A percentile compares a stretch with the other conserved stretches of the same genome.
Conservation (phyloP, 2,329 filamentous ascomycete species). For the Penicillium occitanis region DNA sequence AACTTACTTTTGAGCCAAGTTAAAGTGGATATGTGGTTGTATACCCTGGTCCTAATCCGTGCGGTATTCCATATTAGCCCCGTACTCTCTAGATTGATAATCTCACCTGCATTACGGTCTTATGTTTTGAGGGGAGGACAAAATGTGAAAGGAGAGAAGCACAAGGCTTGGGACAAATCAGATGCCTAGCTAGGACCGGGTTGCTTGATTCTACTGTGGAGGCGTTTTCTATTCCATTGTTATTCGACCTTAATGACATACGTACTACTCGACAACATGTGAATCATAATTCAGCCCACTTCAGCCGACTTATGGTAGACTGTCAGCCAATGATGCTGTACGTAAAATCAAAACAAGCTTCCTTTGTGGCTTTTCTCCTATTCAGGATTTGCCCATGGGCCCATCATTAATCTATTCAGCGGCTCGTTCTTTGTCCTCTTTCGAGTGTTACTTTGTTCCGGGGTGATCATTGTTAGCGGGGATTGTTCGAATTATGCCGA, state of each 20-base stretch:
- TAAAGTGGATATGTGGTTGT: neutral
- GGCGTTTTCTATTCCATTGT: neutral
- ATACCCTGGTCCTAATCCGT: neutral
- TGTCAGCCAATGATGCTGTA: constrained; percentile 11
- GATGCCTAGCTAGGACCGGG: neutral
- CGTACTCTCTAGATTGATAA: neutral
- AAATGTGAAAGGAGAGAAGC: neutral
- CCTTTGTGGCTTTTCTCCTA: constrained; percentile 9
- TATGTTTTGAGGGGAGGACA: neutral
- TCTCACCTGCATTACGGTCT: neutral
- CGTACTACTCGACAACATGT: neutral
- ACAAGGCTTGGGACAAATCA: neutral
- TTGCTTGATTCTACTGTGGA: neutral
- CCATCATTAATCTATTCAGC: neutral
- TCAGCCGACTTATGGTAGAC: neutral
- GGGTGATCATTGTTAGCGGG: neutral
- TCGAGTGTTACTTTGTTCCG: neutral
- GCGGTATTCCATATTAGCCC: neutral
- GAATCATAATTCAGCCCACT: neutral
- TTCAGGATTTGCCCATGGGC: neutral
- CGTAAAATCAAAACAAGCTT: constrained; percentile 12
- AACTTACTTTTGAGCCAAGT: constrained; percentile 3
- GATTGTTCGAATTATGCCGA: neutral
- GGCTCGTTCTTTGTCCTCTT: constrained; percentile 17
- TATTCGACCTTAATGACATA: neutral